Conservation (phyloP, 2,329 filamentous ascomycete genomes). For the Penicillium sp. region DNA sequence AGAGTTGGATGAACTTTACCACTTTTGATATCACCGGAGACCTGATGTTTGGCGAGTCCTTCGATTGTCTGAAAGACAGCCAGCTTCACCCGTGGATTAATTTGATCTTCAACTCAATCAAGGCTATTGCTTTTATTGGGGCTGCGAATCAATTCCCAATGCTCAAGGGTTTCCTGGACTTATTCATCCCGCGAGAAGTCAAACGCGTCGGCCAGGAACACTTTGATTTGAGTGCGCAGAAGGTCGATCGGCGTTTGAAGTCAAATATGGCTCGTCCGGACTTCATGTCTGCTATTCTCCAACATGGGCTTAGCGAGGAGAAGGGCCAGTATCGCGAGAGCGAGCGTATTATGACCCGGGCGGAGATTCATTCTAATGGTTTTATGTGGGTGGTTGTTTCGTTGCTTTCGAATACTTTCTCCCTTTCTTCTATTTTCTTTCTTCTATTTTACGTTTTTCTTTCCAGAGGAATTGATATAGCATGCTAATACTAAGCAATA, state of each 20-base stretch:
- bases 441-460: background rate
- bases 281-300: conserved; percentile 25
- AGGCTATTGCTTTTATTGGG: conserved; percentile 16
- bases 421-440: background rate
- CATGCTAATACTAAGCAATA: background rate
- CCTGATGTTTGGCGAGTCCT: conserved; percentile 40
- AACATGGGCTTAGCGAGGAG: conserved; percentile 20
- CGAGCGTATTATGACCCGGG: conserved; percentile 21
- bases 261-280: conserved; percentile 18
- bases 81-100: conserved; percentile 42
- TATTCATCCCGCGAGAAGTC: conserved; percentile 12
- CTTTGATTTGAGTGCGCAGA: conserved; percentile 20
- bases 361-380: conserved; percentile 25
- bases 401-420: background rate
- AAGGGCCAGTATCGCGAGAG: conserved; percentile 14
- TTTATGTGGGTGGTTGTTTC: conserved; percentile 17
- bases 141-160: conserved; percentile 21
- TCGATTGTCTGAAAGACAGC: conserved; percentile 38
- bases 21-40: conserved; percentile 43
- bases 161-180: conserved; percentile 6
- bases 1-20: conserved; percentile 35
- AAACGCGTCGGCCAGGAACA: conserved; percentile 16
- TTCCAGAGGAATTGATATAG: background rate
- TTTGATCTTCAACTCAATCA: conserved; percentile 33
- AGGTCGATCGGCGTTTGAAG: conserved; percentile 21